Base-by-base conservation (phyloP, 805 yeast genomes). In the Saccharomycopsis lassenensis region DNA sequence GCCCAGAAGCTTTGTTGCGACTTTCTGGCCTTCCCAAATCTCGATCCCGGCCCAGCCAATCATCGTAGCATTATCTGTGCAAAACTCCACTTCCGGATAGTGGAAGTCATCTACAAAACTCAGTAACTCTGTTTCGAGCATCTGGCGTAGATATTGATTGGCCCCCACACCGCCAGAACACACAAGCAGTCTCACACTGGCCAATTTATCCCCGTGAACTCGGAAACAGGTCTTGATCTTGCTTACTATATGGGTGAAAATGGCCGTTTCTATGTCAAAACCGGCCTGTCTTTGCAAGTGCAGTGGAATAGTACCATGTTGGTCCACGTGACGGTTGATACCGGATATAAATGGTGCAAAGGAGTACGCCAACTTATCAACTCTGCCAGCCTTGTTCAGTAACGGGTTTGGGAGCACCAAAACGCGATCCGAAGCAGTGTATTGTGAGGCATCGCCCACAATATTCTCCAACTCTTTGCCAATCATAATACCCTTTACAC, bases 31-130 rank as follows among this genome's bases (percentile, higher is more conserved):
- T 52, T 86, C 95, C 51, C 61, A 79, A 14, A 87, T 57, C 53
- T 89, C 95, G 6, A 89, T 83, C 0, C 96, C 98, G 0, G 97
- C 94, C 76, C 93, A 84, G 1, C 95, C 98, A 35, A 91, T 91
- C 98, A 91, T 91, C 2, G 85, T 72, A 0, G 96, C 94, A 55
- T 91, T 91, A 51, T 91, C 98, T 0, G 96, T 85, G 52, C 98
- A 91, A 41, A 86, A 59, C 1, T 65, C 57, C 2, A 75, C 61
- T 15, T 71, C 74, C 0, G 96, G 95, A 48, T 75, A 84, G 45
- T 71, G 71, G 31, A 76, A 71, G 1, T 52, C 47, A n/a, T 55
- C 37, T 49, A 62, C 49, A 46, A 33, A 56, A 17, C 21, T n/a
- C 3, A 55, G 35, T n/a, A 74, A 54, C 3, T 63, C 61, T 1